A percentile compares a stretch with the other conserved stretches of the same genome.
These are phyloP conservation scores for Baeospora myosura DNA, from an alignment of 1,284 basidiomycete genomes.

Conservation along the genomic window DNA sequence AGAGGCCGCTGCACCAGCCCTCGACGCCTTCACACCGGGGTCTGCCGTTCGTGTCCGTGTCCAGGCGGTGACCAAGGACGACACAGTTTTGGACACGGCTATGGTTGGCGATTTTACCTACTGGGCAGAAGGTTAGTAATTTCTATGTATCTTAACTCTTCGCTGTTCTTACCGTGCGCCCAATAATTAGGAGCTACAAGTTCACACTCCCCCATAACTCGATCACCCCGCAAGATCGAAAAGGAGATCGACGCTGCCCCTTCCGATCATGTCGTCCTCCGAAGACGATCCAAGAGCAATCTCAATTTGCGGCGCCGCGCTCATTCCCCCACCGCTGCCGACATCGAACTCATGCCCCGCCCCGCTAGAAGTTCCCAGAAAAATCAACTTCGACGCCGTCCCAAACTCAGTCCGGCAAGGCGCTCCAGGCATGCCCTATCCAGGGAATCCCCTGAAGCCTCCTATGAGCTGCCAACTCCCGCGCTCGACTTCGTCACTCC, in stretches of 20 bases:
- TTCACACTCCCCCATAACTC: too few species aligned
- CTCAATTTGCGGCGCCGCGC: too few species aligned
- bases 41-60: constrained; percentile 47
- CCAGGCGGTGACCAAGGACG: constrained; percentile 51
- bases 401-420: constrained; percentile 11
- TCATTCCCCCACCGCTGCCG: too few species aligned
- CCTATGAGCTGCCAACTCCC: constrained; percentile 25
- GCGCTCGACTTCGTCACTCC: constrained; percentile 51
- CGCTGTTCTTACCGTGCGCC: constrained; percentile 6
- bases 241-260: too few species aligned
- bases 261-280: too few species aligned
- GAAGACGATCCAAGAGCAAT: too few species aligned
- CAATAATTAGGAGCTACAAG: too few species aligned
- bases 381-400: constrained; percentile 11
- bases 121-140: constrained; percentile 37
- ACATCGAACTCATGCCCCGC: constrained; percentile 5
- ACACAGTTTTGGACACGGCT: constrained; percentile 50
- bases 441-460: constrained; percentile 25
- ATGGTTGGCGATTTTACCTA: constrained; percentile 71
- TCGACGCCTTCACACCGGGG: constrained; percentile 25
- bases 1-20: constrained; percentile 45
- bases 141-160: constrained; percentile 1
- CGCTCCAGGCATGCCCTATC: too few species aligned
- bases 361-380: too few species aligned
- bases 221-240: too few species aligned